Percentiles rank a stretch among this genome's conserved stretches.
These are phyloP conservation scores for Scutellaria barbata DNA, from an alignment of 257 asterid genomes.

Conservation along the genomic window DNA sequence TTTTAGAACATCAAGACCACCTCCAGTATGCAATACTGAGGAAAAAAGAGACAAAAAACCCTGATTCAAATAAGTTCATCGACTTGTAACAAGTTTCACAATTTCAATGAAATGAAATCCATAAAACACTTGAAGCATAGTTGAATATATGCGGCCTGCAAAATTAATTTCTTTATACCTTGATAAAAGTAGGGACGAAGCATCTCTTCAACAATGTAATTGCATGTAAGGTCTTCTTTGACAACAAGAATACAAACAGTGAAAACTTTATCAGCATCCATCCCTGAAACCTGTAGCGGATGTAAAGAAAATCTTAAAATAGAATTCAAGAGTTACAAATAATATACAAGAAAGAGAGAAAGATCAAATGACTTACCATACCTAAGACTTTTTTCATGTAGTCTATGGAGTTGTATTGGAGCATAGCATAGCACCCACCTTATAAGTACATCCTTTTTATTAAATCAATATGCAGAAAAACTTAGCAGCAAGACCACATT, in stretches of 20 bases:
- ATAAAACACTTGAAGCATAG: neutral
- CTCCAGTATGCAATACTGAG: conserved; percentile 64
- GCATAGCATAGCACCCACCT: neutral
- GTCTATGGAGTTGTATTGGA: conserved; percentile 24
- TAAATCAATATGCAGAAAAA: conserved; percentile 10
- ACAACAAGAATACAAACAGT: conserved; percentile 55
- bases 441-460: neutral
- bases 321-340: conserved; percentile 4
- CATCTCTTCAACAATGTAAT: conserved; percentile 49
- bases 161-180: conserved; percentile 48
- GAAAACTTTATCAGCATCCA: conserved; percentile 37
- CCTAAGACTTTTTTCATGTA: neutral
- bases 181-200: conserved; percentile 50
- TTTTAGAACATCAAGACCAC: conserved; percentile 41
- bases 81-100: conserved; percentile 6
- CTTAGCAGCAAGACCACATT: neutral
- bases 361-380: conserved; percentile 24
- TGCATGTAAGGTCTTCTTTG: conserved; percentile 52
- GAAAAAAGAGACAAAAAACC: conserved; percentile 20
- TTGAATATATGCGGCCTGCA: neutral
- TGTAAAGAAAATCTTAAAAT: conserved; percentile 10
- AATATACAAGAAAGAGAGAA: conserved; percentile 26
- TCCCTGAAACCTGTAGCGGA: conserved; percentile 28
- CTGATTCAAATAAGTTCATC: neutral
- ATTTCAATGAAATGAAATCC: neutral